Percentiles rank a stretch among this genome's conserved stretches.
phyloP scores from a whole-genome alignment of 257 asterid species.

The Solanum clarkiae region DNA sequence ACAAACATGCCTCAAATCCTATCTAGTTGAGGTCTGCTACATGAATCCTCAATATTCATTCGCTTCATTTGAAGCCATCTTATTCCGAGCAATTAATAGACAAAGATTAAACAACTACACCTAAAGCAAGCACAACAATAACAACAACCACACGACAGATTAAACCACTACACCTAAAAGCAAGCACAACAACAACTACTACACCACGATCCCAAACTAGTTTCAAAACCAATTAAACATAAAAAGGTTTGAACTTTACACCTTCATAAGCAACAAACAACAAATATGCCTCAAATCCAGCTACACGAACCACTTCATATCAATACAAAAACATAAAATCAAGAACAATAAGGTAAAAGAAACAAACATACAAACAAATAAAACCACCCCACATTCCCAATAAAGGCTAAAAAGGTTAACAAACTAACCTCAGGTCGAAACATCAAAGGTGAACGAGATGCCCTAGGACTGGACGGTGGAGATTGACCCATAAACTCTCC shows the following conservation, averaged over 20 bases:
- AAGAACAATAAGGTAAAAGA: background rate
- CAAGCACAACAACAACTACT: background rate
- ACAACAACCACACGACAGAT: background rate
- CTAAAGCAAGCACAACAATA: background rate
- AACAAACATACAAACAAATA: background rate
- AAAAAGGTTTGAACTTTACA: background rate
- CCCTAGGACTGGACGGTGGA: conserved; percentile 89
- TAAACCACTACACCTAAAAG: background rate
- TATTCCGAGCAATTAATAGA: background rate
- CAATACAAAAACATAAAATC: background rate
- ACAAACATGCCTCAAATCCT: background rate
- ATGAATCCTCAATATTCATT: background rate
- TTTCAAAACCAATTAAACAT: background rate
- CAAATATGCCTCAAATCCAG: background rate
- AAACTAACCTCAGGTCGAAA: conserved; percentile 69
- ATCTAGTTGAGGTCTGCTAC: background rate
- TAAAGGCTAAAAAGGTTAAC: background rate
- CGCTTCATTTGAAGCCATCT: background rate
- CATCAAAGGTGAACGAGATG: conserved; percentile 82
- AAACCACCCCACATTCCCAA: background rate
- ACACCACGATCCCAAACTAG: background rate
- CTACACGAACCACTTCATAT: background rate
- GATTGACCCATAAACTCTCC: conserved; percentile 66
- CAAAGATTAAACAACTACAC: background rate
- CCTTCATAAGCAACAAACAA: background rate